A percentile compares a stretch with the other conserved stretches of the same genome.
phyloP scores from a whole-genome alignment of 2,329 filamentous ascomycete genomes.

The Microdochium trichocladiopsis region DNA sequence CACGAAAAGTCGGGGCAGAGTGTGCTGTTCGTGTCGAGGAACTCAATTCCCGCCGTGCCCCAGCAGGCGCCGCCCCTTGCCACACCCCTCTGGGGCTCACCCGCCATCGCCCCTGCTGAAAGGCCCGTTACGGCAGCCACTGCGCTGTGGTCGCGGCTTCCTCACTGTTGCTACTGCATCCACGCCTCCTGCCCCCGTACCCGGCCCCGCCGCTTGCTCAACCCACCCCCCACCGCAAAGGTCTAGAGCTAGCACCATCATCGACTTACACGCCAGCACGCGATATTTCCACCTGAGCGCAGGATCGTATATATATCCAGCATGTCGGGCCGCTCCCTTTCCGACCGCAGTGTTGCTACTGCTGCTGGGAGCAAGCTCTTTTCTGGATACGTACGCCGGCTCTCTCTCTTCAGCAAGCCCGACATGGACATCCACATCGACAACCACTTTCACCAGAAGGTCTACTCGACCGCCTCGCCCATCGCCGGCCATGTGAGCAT shows the following conservation, averaged over 20 bases:
- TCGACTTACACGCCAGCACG: too few relatives aligned
- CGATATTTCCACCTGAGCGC: too few relatives aligned
- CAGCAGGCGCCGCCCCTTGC: background rate
- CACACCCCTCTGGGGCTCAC: background rate
- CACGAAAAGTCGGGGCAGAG: background rate
- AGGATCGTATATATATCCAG: background rate
- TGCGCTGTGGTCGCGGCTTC: too few relatives aligned
- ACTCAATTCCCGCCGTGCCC: background rate
- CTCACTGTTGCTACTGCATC: too few relatives aligned
- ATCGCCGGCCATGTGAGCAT: slow-evolving; percentile 42
- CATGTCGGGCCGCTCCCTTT: background rate
- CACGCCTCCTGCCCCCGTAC: too few relatives aligned
- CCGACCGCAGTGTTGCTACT: background rate
- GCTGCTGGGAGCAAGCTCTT: background rate
- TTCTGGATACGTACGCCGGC: slow-evolving; percentile 8
- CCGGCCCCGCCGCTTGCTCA: too few relatives aligned
- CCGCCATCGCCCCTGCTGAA: background rate
- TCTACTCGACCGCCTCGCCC: slow-evolving; percentile 48
- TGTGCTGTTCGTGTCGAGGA: background rate
- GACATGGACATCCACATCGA: slow-evolving; percentile 42
- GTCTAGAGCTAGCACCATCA: too few relatives aligned
- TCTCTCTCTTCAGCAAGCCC: slow-evolving; percentile 18
- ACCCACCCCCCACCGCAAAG: too few relatives aligned
- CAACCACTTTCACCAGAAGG: slow-evolving; percentile 45
- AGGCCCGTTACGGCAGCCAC: too few relatives aligned